Evolutionary conservation across 345 rosid species (phyloP), one percentile per base, ranked within the genome.

Genomic region (Eucalyptus albens): DNA sequence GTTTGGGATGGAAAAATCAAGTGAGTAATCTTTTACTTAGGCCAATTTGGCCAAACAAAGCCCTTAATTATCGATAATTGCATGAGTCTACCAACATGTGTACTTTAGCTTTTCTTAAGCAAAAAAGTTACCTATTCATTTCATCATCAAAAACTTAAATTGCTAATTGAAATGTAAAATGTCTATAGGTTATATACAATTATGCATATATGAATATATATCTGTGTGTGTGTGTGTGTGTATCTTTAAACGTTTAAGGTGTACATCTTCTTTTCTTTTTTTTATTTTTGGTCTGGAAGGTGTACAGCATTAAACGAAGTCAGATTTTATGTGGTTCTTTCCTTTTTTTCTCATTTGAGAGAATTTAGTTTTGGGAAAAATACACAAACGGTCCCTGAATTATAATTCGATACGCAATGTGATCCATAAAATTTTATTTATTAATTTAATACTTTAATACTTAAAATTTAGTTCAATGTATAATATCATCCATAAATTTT

Each of bases 351-450:
- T 22, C 44, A 69, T 37, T 37, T 21, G 47, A 21, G 47, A 40
- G 83, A 37, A 77, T 40, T 37, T 77, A 40, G 83, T 42, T 40
- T 56, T 56, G 12, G 29, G 13, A 56, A 56, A 56, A 56, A 56
- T 4, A 10, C 13, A 24, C 29, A 24, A 56, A 56, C 0, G 13
- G 29, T 56, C 29, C 3, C 13, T 0, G 2, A 10, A 24, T 0
- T 24, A 22, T 56, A 22, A 24, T 22, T 21, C 0, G 12, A 8
- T 56, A 56, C 9, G 27, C 3, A 56, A 56, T 56, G 1, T 10
- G 29, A 56, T 10, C 27, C 6, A 0, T 56, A 5, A 56, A 56
- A 0, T 10, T 56, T 56, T 56, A 56, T 56, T 56, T 56, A 22
- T 24, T 26, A 56, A 56, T 56, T 1, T 56, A 56, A 24, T 56